phyloP scores from a whole-genome alignment of 345 rosid genomes.

The Euclidium syriacum region DNA sequence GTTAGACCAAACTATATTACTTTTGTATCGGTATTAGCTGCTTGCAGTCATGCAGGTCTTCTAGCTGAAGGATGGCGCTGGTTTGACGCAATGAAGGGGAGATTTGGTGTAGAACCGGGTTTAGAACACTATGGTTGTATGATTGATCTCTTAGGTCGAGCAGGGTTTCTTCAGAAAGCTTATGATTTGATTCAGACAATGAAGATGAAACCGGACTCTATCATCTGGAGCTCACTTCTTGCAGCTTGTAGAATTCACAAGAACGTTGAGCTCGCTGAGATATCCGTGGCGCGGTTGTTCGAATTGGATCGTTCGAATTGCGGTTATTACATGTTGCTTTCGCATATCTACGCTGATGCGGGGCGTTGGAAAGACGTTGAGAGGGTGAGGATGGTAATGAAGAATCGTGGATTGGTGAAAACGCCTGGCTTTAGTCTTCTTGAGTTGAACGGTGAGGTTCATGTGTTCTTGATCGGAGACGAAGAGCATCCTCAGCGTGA shows the following conservation, averaged over 20 bases:
- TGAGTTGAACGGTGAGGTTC: conserved; percentile 69
- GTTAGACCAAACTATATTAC: conserved; percentile 77
- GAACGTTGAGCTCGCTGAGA: conserved; percentile 79
- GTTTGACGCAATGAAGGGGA: conserved; percentile 57
- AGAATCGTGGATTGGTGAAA: conserved; percentile 56
- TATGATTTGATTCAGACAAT: conserved; percentile 60
- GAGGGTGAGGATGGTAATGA: conserved; percentile 55
- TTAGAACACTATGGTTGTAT: conserved; percentile 87
- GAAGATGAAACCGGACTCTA: conserved; percentile 75
- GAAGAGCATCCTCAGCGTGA: conserved; percentile 67
- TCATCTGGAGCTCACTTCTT: conserved; percentile 84
- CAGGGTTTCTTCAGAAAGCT: conserved; percentile 63
- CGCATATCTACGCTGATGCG: conserved; percentile 80
- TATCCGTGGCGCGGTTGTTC: conserved; percentile 54
- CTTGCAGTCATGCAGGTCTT: conserved; percentile 84
- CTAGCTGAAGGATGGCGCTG: conserved; percentile 72
- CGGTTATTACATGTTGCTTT: conserved; percentile 73
- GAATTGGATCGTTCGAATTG: conserved; percentile 64
- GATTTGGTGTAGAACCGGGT: conserved; percentile 65
- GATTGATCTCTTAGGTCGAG: conserved; percentile 88
- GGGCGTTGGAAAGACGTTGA: conserved; percentile 86
- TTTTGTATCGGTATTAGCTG: conserved; percentile 69
- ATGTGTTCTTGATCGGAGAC: conserved; percentile 77
- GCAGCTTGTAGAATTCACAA: conserved; percentile 85
- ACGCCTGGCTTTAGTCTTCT: conserved; percentile 80